Evolutionary conservation across 2,329 filamentous ascomycete species (phyloP), one percentile per base, ranked within the genome.

Genomic region (Clarireedia homoeocarpa): DNA sequence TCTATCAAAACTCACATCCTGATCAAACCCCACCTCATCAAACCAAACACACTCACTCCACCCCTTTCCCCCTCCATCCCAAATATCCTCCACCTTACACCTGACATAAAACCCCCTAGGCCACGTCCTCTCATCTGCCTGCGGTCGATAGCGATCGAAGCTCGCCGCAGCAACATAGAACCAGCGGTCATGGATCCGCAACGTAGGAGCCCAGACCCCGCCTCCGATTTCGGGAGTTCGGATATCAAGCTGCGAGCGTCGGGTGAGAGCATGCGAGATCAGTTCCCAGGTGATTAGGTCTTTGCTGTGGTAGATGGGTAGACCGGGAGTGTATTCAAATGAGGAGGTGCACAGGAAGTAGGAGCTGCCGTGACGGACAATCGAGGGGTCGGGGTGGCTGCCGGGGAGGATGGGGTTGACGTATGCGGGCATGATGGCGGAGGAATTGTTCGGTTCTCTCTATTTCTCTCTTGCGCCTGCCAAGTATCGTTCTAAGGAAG

Each of bases 241-340:
- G 58, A 67, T 38, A 57, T 74, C 73, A 3, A 78, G 68, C 59
- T 77, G 75, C 0, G 66, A 62, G 10, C 61, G 65, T 15, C 70
- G 65, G 45, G 68, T 71, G 15, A 74, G 53, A 1, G 69, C 71
- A 58, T 72, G 68, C 53, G 71, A 70, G 38, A 74, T 69, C 6
- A 75, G 70, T 55, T 73, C 76, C 77, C 77, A 82, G 52, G 75
- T 73, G 15, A 71, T 60, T 17, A 82, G 64, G 61, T 81, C 77
- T 53, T 71, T 73, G n/a, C 51, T 53, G 6, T 53, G 51, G 15
- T 53, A 53, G 26, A 53, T 53, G 6, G 51, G 51, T 4, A 53
- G 47, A 2, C 40, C 40, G 23, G 51, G 51, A 14, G 36, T 48
- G 7, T 53, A 53, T 9, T 53, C 51, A 20, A 53, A 53, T 14